phyloP scores from a whole-genome alignment of 176 grass and related monocot genomes.

The Oryza meyeriana region DNA sequence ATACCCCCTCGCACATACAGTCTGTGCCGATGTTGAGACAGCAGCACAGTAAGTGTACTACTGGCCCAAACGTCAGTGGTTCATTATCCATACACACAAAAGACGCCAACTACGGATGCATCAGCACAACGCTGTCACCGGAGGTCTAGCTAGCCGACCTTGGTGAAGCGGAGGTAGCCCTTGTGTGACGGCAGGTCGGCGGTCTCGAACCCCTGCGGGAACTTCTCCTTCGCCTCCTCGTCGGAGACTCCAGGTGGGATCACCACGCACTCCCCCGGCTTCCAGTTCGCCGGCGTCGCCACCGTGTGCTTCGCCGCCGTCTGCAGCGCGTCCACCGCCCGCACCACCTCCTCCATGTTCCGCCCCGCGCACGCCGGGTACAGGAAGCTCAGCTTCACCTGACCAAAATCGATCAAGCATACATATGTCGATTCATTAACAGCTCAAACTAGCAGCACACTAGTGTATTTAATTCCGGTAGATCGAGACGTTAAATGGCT shows the following conservation, averaged over 20 bases:
- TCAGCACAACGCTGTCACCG: background rate
- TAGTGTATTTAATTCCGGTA: no score
- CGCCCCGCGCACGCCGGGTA: constrained; percentile 70
- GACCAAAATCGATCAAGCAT: no score
- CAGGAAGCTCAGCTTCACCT: constrained; percentile 78
- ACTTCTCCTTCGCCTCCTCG: constrained; percentile 70
- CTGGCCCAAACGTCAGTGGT: no score
- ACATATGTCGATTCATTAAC: no score
- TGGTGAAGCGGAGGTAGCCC: constrained; percentile 77
- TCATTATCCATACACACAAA: no score
- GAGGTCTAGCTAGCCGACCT: constrained; percentile 10
- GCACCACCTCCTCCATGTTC: constrained; percentile 89
- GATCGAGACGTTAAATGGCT: no score
- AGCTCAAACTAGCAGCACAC: no score
- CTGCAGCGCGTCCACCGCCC: constrained; percentile 70
- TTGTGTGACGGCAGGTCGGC: constrained; percentile 70
- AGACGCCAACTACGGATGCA: no score
- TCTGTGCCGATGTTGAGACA: no score
- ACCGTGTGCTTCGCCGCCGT: constrained; percentile 59
- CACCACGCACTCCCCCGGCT: constrained; percentile 60
- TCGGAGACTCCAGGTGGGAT: constrained; percentile 61
- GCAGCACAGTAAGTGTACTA: no score
- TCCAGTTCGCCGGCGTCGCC: constrained; percentile 87
- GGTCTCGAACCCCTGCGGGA: constrained; percentile 51
- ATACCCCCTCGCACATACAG: no score